phyloP scores from a whole-genome alignment of 78 protist genomes.

The Acrasis kona region DNA sequence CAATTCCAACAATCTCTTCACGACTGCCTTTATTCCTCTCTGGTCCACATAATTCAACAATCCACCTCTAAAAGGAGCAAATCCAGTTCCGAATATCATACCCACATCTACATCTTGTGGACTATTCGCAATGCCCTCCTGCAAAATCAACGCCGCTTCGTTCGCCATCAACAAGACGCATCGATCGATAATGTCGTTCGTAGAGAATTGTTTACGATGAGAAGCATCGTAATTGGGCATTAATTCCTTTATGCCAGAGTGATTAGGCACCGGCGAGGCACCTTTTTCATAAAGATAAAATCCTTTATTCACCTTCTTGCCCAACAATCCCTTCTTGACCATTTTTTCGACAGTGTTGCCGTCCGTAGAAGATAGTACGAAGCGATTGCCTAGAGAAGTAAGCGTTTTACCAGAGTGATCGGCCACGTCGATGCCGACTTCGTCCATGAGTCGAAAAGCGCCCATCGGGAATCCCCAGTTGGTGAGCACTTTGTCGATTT shows the following conservation, averaged over 20 bases:
- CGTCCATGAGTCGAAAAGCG: slow-evolving; percentile 56
- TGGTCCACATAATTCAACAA: slow-evolving; percentile 51
- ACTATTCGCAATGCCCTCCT: slow-evolving; percentile 25
- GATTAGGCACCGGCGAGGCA: slow-evolving; percentile 7
- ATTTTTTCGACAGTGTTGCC: slow-evolving; percentile 16
- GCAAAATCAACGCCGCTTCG: slow-evolving; percentile 59
- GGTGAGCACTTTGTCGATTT: slow-evolving; percentile 31
- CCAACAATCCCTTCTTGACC: slow-evolving; percentile 19
- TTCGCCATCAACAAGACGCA: slow-evolving; percentile 30
- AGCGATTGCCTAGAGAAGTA: background rate
- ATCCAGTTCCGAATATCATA: slow-evolving; percentile 51
- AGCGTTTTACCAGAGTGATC: slow-evolving; percentile 23
- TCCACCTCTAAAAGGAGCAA: slow-evolving; percentile 66
- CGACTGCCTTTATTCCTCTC: slow-evolving; percentile 28
- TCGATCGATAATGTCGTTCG: slow-evolving; percentile 23
- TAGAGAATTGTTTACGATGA: background rate
- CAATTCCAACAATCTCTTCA: slow-evolving; percentile 6
- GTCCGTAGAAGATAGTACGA: no score
- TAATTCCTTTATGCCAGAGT: background rate
- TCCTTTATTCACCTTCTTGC: slow-evolving; percentile 62
- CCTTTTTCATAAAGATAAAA: slow-evolving; percentile 23
- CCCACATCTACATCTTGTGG: slow-evolving; percentile 45
- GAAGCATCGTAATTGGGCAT: background rate
- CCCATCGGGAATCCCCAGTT: slow-evolving; percentile 76
- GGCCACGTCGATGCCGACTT: slow-evolving; percentile 75